Conservation (phyloP, 805 yeast genomes). For the Wickerhamiella qilinensis region DNA sequence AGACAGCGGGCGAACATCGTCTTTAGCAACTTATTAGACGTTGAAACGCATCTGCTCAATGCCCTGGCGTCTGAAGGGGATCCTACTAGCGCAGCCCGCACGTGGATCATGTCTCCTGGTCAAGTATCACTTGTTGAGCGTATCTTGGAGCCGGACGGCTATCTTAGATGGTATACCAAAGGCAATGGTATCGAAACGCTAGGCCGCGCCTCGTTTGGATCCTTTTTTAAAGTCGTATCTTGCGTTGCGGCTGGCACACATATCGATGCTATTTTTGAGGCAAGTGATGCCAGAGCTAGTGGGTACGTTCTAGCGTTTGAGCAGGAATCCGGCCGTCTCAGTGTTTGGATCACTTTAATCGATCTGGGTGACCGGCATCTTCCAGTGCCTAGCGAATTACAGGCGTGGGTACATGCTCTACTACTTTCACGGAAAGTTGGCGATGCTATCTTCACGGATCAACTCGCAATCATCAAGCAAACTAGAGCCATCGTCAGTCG, state of each 20-base stretch:
- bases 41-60: conserved; percentile 8
- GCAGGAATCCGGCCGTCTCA: too few relatives aligned
- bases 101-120: conserved; percentile 3
- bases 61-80: conserved; percentile 1
- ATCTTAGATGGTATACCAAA: conserved; percentile 18
- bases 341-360: too few relatives aligned
- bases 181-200: neutral
- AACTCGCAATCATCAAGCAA: neutral
- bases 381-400: too few relatives aligned
- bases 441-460: neutral
- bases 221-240: too few relatives aligned
- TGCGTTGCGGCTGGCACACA: too few relatives aligned
- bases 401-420: neutral
- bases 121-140: conserved; percentile 15
- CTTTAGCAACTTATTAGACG: conserved; percentile 14
- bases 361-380: too few relatives aligned
- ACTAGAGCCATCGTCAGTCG: neutral
- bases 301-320: neutral
- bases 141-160: conserved; percentile 19
- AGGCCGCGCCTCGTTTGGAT: neutral
- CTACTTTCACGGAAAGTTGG: neutral
- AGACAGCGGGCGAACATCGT: conserved; percentile 22
- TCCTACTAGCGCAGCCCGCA: neutral
- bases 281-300: neutral
- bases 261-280: neutral